Evolutionary conservation across 2,329 filamentous ascomycete genomes (phyloP).

Genomic region (Neopestalotiopsis sp.): DNA sequence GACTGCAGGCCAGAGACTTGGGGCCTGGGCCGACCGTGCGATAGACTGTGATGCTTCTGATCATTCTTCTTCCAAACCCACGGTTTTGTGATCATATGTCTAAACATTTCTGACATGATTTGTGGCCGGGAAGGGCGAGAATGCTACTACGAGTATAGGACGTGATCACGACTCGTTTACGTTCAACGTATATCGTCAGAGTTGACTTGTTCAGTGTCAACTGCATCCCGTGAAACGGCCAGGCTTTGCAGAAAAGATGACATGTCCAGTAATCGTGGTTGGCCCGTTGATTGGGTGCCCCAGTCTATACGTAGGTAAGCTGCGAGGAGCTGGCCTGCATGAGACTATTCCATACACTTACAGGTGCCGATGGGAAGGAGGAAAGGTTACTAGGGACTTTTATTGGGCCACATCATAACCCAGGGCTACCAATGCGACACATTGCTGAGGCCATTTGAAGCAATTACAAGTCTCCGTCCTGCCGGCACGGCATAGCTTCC

Average conservation of each 20-base stretch:
- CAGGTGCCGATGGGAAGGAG: neutral
- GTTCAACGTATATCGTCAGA: neutral
- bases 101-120: neutral
- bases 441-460: slow-evolving; percentile 13
- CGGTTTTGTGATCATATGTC: neutral
- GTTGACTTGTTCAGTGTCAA: neutral
- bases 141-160: neutral
- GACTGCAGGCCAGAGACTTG: neutral
- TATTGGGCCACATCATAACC: slow-evolving; percentile 19
- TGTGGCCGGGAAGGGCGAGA: neutral
- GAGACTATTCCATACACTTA: neutral
- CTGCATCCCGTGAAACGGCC: neutral
- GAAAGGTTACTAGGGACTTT: slow-evolving; percentile 12
- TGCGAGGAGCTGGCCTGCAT: neutral
- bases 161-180: neutral
- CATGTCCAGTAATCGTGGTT: neutral
- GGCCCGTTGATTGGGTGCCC: slow-evolving; percentile 3
- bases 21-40: neutral
- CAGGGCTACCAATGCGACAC: slow-evolving; percentile 21
- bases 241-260: neutral
- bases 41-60: neutral
- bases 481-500: slow-evolving; percentile 22
- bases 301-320: neutral
- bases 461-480: slow-evolving; percentile 20
- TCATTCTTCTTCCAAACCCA: neutral